Conservation (phyloP, 1,139 yeast species). For the Geotrichum phurueaensis region DNA sequence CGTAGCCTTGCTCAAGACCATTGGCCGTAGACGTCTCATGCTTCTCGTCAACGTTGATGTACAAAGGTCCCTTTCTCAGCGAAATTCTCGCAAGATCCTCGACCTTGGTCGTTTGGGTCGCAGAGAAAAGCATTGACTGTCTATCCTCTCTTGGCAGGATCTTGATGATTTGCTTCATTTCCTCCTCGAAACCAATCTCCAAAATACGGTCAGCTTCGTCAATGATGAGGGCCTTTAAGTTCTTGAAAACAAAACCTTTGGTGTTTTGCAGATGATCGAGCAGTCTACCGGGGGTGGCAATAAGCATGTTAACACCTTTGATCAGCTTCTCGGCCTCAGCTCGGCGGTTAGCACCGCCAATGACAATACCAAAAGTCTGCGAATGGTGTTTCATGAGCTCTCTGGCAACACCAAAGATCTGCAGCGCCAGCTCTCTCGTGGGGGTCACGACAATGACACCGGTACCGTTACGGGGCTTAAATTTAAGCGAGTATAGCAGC, state of each 20-base stretch:
- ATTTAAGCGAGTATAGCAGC: conserved; percentile 76
- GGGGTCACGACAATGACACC: conserved; percentile 86
- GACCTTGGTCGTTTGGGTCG: conserved; percentile 97
- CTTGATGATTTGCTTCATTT: conserved; percentile 93
- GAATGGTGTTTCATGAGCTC: conserved; percentile 87
- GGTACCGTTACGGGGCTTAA: conserved; percentile 89
- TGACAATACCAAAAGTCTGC: conserved; percentile 92
- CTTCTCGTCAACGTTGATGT: conserved; percentile 87
- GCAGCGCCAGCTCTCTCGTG: conserved; percentile 88
- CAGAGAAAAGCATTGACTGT: conserved; percentile 95
- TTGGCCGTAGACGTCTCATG: conserved; percentile 82
- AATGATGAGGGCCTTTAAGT: conserved; percentile 84
- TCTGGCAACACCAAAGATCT: conserved; percentile 93
- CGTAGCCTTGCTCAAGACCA: conserved; percentile 97
- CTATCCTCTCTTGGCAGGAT: conserved; percentile 90
- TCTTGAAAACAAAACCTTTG: conserved; percentile 86
- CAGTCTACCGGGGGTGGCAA: conserved; percentile 97
- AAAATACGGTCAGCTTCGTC: conserved; percentile 97
- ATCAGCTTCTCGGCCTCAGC: conserved; percentile 91
- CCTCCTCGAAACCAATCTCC: conserved; percentile 97
- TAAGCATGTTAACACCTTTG: conserved; percentile 87
- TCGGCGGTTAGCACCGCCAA: conserved; percentile 97
- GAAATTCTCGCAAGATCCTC: conserved; percentile 97
- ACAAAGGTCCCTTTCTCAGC: conserved; percentile 88
- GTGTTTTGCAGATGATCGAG: conserved; percentile 96